These are phyloP conservation scores for Phialophora macrospora DNA, from an alignment of 2,329 filamentous ascomycete species.

Conservation along the genomic window DNA sequence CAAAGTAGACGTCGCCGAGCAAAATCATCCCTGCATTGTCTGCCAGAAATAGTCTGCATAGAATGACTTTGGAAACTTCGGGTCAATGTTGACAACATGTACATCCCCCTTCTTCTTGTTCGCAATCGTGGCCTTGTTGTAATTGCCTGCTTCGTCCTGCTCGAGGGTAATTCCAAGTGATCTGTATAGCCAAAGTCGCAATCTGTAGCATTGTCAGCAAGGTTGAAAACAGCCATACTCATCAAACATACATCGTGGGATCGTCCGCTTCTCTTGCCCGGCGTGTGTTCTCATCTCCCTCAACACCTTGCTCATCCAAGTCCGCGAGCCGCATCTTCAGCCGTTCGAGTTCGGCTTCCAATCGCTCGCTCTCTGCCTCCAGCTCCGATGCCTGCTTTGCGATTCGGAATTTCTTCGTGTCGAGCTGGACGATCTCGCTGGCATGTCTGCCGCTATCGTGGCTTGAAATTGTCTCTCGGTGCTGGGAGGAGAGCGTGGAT, in stretches of 20 bases:
- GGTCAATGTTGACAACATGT: slow-evolving; percentile 91
- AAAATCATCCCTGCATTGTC: slow-evolving; percentile 64
- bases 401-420: slow-evolving; percentile 91
- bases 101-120: slow-evolving; percentile 89
- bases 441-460: slow-evolving; percentile 83
- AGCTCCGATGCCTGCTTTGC: slow-evolving; percentile 89
- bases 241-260: slow-evolving; percentile 51
- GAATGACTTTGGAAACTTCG: slow-evolving; percentile 87
- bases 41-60: slow-evolving; percentile 98
- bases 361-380: slow-evolving; percentile 92
- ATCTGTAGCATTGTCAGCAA: slow-evolving; percentile 46
- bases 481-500: slow-evolving; percentile 73
- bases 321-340: slow-evolving; percentile 76
- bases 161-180: slow-evolving; percentile 90
- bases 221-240: slow-evolving; percentile 14
- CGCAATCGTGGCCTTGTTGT: slow-evolving; percentile 80
- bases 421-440: slow-evolving; percentile 79
- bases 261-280: slow-evolving; percentile 58
- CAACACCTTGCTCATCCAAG: slow-evolving; percentile 83
- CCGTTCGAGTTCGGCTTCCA: slow-evolving; percentile 76
- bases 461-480: slow-evolving; percentile 71
- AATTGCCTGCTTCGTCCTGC: slow-evolving; percentile 78
- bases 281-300: slow-evolving; percentile 65
- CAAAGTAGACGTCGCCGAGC: neutral
- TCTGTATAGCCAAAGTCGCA: slow-evolving; percentile 89